These are phyloP conservation scores for Trichosporon coremiiforme DNA, from an alignment of 1,284 basidiomycete genomes.

Conservation along the genomic window DNA sequence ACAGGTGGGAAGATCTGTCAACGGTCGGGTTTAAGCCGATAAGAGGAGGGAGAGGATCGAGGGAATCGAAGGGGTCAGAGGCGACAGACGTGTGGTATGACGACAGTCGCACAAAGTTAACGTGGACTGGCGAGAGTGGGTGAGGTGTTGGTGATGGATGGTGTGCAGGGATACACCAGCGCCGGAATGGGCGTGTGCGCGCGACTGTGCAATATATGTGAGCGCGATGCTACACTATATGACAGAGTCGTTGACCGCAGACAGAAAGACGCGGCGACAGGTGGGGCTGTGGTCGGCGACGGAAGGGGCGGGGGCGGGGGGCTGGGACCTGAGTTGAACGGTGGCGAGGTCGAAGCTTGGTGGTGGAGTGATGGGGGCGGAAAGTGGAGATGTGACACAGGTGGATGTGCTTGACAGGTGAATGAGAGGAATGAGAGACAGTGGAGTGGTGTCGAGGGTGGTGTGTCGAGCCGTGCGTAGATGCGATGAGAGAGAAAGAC, in stretches of 20 bases:
- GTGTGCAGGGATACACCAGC: not conserved
- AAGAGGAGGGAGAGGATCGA: not conserved
- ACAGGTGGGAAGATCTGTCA: not conserved
- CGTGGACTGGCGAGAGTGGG: slow-evolving; percentile 4
- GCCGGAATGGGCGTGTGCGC: not conserved
- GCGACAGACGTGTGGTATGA: slow-evolving; percentile 7
- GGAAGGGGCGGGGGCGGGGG: not conserved
- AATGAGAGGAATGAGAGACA: not conserved
- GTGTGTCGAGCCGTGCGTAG: not conserved
- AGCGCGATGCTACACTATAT: slow-evolving; percentile 8
- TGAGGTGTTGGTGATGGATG: not conserved
- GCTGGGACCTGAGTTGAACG: not conserved
- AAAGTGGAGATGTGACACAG: slow-evolving; percentile 3
- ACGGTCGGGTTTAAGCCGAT: not conserved
- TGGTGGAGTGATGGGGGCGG: slow-evolving; percentile 5
- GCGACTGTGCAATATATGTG: not conserved
- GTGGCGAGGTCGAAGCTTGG: not conserved
- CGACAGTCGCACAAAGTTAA: slow-evolving; percentile 12
- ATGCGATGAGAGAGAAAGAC: slow-evolving; percentile 10
- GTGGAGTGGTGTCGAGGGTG: not conserved
- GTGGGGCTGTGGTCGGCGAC: not conserved
- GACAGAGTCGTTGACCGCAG: not conserved
- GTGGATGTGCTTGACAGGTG: not conserved
- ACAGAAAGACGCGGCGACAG: slow-evolving; percentile 1
- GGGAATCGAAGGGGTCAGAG: not conserved